These are phyloP conservation scores for Xylariaceae sp. DNA, from an alignment of 2,329 filamentous ascomycete species.

Conservation along the genomic window DNA sequence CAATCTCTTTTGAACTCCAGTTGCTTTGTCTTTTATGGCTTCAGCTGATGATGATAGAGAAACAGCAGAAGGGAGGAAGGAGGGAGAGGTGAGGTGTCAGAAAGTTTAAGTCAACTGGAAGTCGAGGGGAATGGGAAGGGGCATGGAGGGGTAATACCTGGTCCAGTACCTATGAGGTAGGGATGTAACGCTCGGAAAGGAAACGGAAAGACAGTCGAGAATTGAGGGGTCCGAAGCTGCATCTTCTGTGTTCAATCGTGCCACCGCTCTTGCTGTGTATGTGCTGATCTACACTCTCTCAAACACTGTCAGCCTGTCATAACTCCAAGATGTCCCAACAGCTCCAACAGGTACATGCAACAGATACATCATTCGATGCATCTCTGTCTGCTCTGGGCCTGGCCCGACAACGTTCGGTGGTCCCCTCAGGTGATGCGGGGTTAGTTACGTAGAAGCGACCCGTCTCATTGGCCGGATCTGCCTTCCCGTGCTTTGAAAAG, in stretches of 20 bases:
- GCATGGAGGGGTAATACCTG: constrained; percentile 24
- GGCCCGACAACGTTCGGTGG: background rate
- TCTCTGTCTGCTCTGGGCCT: constrained; percentile 16
- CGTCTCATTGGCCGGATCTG: constrained; percentile 14
- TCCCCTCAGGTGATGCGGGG: constrained; percentile 4
- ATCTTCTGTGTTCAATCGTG: background rate
- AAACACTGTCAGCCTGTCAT: too few relatives aligned
- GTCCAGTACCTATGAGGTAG: background rate
- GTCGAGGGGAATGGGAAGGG: constrained; percentile 20
- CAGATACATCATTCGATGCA: background rate
- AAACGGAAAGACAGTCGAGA: constrained; percentile 8
- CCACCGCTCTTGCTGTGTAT: background rate
- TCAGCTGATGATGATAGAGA: constrained; percentile 4
- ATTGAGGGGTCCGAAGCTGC: constrained; percentile 13
- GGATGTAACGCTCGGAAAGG: background rate
- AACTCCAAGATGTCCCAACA: too few relatives aligned
- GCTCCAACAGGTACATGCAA: constrained; percentile 4
- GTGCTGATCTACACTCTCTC: too few relatives aligned
- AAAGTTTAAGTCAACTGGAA: constrained; percentile 17
- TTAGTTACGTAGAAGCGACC: constrained; percentile 15
- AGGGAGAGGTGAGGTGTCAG: constrained; percentile 16
- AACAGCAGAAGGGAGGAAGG: constrained; percentile 16
- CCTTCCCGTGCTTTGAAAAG: constrained; percentile 5
- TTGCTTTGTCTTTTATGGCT: constrained; percentile 17
- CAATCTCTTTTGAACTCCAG: constrained; percentile 9